Percentiles rank a stretch among this genome's conserved stretches.
Evolutionary conservation across 306 rosid genomes (phyloP).

Genomic region (Sechiopsis laciniata): DNA sequence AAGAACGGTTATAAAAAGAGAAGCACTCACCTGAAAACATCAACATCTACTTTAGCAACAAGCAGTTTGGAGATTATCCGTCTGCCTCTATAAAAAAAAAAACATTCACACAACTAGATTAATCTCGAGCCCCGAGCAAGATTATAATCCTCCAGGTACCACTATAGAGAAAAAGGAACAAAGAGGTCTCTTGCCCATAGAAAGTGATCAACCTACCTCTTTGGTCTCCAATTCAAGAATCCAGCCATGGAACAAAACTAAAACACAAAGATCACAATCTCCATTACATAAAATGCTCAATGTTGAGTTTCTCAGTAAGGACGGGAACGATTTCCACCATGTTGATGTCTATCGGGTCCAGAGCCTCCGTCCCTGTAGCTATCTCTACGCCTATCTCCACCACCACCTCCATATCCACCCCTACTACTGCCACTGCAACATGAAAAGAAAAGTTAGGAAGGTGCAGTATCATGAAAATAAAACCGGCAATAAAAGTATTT

Average conservation of each 20-base stretch:
- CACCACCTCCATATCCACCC: constrained; percentile 89
- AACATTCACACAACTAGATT: constrained; percentile 72
- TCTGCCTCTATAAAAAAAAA: constrained; percentile 79
- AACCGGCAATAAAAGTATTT: not conserved
- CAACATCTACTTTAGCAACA: constrained; percentile 96
- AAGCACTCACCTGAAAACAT: constrained; percentile 94
- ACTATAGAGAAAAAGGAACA: constrained; percentile 45
- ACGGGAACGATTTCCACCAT: constrained; percentile 86
- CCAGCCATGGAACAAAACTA: constrained; percentile 55
- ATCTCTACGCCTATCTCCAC: constrained; percentile 90
- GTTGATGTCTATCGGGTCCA: constrained; percentile 92
- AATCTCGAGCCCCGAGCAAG: constrained; percentile 53
- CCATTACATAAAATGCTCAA: constrained; percentile 71
- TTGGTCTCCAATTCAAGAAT: constrained; percentile 74
- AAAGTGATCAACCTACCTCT: constrained; percentile 97
- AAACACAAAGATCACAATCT: constrained; percentile 67
- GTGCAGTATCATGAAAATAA: not conserved
- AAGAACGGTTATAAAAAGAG: constrained; percentile 42
- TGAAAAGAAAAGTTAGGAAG: not conserved
- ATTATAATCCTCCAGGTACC: constrained; percentile 53
- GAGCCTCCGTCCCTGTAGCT: constrained; percentile 67
- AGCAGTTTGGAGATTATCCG: constrained; percentile 93
- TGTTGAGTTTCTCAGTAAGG: constrained; percentile 63
- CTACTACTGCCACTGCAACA: constrained; percentile 53
- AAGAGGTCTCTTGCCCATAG: constrained; percentile 73